Percentiles rank a stretch among this genome's conserved stretches.
Evolutionary conservation across 176 grass and related monocot species (phyloP).

Genomic region (Triticum urartu): DNA sequence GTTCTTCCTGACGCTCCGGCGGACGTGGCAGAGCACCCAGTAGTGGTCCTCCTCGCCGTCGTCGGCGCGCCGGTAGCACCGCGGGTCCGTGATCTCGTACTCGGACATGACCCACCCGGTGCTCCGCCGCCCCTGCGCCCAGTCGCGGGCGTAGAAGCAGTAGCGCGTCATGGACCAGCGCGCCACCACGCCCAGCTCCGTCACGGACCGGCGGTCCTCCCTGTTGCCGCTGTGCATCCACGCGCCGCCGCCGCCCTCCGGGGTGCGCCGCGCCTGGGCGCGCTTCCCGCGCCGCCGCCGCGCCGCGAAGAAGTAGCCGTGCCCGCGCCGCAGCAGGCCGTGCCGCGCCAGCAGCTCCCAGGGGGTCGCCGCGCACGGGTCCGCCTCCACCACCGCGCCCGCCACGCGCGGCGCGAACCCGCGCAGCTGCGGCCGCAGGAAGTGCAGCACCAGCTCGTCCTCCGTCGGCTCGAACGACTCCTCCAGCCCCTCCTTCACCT

Average conservation of each 20-base stretch:
- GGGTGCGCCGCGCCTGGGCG: neutral
- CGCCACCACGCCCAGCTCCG: slow-evolving; percentile 38
- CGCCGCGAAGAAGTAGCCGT: slow-evolving; percentile 36
- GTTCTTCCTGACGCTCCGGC: neutral
- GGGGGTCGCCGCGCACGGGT: slow-evolving; percentile 29
- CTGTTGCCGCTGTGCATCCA: slow-evolving; percentile 27
- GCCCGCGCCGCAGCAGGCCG: slow-evolving; percentile 14
- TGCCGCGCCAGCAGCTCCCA: slow-evolving; percentile 40
- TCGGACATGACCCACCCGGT: slow-evolving; percentile 41
- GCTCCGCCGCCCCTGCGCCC: slow-evolving; percentile 3
- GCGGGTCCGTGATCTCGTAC: slow-evolving; percentile 48
- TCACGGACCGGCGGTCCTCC: neutral
- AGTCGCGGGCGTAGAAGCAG: slow-evolving; percentile 25
- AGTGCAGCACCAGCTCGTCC: slow-evolving; percentile 47
- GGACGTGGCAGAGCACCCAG: slow-evolving; percentile 56
- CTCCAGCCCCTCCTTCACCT: neutral
- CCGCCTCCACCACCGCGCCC: slow-evolving; percentile 40
- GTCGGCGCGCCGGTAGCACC: slow-evolving; percentile 41
- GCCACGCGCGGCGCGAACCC: slow-evolving; percentile 41
- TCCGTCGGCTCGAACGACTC: slow-evolving; percentile 34
- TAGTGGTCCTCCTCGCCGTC: slow-evolving; percentile 36
- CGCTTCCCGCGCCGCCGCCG: neutral
- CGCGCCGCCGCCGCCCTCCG: neutral
- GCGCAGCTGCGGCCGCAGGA: slow-evolving; percentile 37
- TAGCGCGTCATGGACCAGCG: slow-evolving; percentile 17